Evolutionary conservation across 805 yeast genomes (phyloP), one percentile per base, ranked within the genome.

Genomic region (Lachancea kluyveri): DNA sequence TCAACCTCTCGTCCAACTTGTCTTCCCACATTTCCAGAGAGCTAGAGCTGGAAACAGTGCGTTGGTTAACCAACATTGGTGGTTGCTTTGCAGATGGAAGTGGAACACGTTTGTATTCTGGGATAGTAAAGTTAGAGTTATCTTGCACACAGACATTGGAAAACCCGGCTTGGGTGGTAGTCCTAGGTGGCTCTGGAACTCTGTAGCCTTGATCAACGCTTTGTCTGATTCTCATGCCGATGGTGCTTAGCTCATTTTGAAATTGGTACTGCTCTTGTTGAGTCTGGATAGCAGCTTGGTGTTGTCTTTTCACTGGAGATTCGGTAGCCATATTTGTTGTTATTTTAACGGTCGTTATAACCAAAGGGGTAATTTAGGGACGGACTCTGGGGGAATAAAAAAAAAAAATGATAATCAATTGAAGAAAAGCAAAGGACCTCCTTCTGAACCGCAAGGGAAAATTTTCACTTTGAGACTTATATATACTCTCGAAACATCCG

Each of bases 201-300:
- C 56, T 52, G 50, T 78, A 77, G 1, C 87, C 87, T 26, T 77
- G 76, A 20, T 72, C 64, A 3, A 80, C 74, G 2, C 80, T 66
- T 43, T 78, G 77, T 47, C 90, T 68, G 37, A 81, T 73, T 40
- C 85, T 66, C 85, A 78, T 79, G 0, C 86, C 87, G 5, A 79
- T 48, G 1, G 77, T 68, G 24, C 75, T 67, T 15, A 79, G 62
- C 16, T 62, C 52, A 29, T 46, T 44, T 39, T 57, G 62, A 37
- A 54, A 26, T 54, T 40, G 39, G 32, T 50, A 53, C 23, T 27
- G 46, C 5, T 36, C 45, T 30, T 38, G 43, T 19, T 19, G 46
- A 5, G 29, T 37, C 17, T 56, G 50, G 40, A 46, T 48, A 27
- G 52, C 46, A 17, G 31, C 35, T 22, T 47, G 37, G 40, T 54